phyloP scores from a whole-genome alignment of 2,329 filamentous ascomycete species.

The Cryphonectria radicalis region DNA sequence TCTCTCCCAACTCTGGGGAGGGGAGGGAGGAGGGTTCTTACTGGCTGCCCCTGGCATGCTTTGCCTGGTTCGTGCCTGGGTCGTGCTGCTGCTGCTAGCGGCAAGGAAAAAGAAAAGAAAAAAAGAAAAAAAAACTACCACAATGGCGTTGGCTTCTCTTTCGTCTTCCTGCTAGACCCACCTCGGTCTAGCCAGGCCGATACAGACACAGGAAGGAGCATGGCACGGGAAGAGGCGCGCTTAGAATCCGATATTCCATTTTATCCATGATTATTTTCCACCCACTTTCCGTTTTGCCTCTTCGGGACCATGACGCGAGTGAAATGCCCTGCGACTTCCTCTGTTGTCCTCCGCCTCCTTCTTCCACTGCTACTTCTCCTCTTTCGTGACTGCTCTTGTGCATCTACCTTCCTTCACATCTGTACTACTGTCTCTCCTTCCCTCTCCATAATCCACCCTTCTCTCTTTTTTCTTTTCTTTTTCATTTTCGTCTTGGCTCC shows the following conservation, averaged over 20 bases:
- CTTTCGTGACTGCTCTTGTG: background rate
- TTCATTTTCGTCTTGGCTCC: background rate
- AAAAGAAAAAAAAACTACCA: background rate
- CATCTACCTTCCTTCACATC: background rate
- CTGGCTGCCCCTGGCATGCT: background rate
- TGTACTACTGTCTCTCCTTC: background rate
- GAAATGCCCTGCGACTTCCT: background rate
- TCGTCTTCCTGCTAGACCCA: background rate
- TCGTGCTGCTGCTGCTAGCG: background rate
- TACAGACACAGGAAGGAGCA: background rate
- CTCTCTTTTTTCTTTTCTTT: too few relatives aligned
- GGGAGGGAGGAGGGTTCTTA: background rate
- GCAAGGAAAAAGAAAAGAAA: background rate
- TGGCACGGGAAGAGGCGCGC: background rate
- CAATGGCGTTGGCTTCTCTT: background rate
- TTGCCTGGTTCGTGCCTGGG: background rate
- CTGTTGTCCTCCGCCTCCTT: background rate
- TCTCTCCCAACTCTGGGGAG: background rate
- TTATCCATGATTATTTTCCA: background rate
- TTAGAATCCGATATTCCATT: background rate
- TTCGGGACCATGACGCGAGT: background rate
- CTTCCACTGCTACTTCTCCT: background rate
- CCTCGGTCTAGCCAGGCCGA: background rate
- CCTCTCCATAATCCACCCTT: background rate
- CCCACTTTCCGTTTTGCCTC: background rate